Evolutionary conservation across 2,329 filamentous ascomycete species (phyloP), one percentile per base, ranked within the genome.

Genomic region (Bisporella sp.): DNA sequence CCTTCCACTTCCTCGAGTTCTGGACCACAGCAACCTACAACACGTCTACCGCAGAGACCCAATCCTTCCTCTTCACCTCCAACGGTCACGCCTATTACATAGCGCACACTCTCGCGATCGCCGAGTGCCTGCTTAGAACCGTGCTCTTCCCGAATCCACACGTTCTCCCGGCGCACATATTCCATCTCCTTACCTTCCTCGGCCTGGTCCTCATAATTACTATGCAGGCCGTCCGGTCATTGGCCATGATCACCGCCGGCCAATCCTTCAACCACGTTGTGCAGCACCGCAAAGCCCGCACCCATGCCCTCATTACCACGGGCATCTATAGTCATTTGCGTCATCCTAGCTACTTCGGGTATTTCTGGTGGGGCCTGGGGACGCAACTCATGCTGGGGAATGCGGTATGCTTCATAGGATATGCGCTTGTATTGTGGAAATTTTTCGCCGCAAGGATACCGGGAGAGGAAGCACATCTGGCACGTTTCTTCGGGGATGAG

Each of bases 341-440:
- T 29, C 93, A 99, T 68, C 93, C 93, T 9, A 87, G 86, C 52
- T 99, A 99, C 70, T 96, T 97, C 72, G 93, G 92, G 4, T 99
- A 96, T 73, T 99, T 96, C 69, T 97, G 90, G 83, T 99, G 92
- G 92, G 89, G 88, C 0, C 64, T 97, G n/a, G 93, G 93, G 5
- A 96, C 91, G 9, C 93, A 99, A 73, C 64, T 97, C 41, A 81
- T 95, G 49, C 75, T 96, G 56, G 92, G 92, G 13, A 99, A 99
- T 69, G 70, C 78, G 6, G 57, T 95, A 2, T 95, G 89, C 66
- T 81, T 95, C 51, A 58, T 84, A 5, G 86, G 70, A 2, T 97
- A 95, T 71, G 70, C 80, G 0, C 66, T 77, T 6, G 85, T 95
- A 12, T 68, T 99, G 58, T 96, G 89, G 89, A 76, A 72, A 53